Percentiles rank a stretch among this genome's conserved stretches.
phyloP scores from a whole-genome alignment of 1,284 basidiomycete genomes.

The Fomitopsis pinicola region DNA sequence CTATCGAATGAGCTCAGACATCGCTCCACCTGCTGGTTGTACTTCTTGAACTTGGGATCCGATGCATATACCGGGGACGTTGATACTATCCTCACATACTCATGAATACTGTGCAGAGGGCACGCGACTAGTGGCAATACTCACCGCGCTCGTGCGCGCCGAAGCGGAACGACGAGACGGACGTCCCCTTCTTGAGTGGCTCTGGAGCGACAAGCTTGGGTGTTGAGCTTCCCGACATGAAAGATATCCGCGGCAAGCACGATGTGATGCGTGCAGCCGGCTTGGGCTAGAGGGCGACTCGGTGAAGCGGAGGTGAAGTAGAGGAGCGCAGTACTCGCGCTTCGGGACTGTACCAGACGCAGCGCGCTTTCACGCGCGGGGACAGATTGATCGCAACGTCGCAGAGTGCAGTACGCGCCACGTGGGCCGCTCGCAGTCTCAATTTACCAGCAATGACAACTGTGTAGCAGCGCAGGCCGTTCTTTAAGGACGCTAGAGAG shows the following conservation, averaged over 20 bases:
- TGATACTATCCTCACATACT: conserved; percentile 8
- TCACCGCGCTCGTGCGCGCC: conserved; percentile 16
- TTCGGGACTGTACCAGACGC: background rate
- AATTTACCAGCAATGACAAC: too few species aligned
- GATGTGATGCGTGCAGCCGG: background rate
- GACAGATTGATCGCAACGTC: background rate
- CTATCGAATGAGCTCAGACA: conserved; percentile 92
- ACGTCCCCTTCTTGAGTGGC: conserved; percentile 10
- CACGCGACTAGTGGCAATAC: conserved; percentile 2
- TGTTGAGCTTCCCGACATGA: conserved; percentile 18
- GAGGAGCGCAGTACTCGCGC: conserved; percentile 4
- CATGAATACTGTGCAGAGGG: background rate
- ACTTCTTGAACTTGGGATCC: conserved; percentile 97
- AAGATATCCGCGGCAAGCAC: background rate
- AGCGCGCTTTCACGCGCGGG: background rate
- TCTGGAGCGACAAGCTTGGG: conserved; percentile 12
- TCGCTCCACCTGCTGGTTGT: conserved; percentile 86
- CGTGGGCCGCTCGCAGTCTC: background rate
- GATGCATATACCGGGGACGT: conserved; percentile 48
- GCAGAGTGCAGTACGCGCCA: background rate
- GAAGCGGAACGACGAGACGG: conserved; percentile 15
- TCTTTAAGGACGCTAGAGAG: too few species aligned
- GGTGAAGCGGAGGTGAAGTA: background rate
- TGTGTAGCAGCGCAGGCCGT: too few species aligned
- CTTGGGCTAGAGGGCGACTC: background rate